A percentile compares a stretch with the other conserved stretches of the same genome.
Evolutionary conservation across 306 rosid species (phyloP).

Genomic region (Medicago truncatula): MtrunA17r5.0-ANR NC_053049.1:44611001-44611500

Average conservation of each 20-base stretch:
- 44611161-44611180: not conserved
- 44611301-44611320: not conserved
- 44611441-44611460: too few relatives aligned
- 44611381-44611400: too few relatives aligned
- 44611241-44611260: conserved; percentile 27
- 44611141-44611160: conserved; percentile 45
- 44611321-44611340: not conserved
- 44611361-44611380: too few relatives aligned
- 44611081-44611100: conserved; percentile 65
- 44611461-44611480: too few relatives aligned
- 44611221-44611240: not conserved
- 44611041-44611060: conserved; percentile 57
- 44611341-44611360: too few relatives aligned
- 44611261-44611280: not conserved
- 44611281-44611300: conserved; percentile 13
- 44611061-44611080: conserved; percentile 70
- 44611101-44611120: conserved; percentile 75
- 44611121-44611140: conserved; percentile 61
- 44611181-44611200: too few relatives aligned
- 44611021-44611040: too few relatives aligned
- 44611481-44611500: too few relatives aligned
- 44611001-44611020: too few relatives aligned
- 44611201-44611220: not conserved
- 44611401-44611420: too few relatives aligned
- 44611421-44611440: too few relatives aligned